A percentile compares a stretch with the other conserved stretches of the same genome.
phyloP scores from a whole-genome alignment of 1,139 yeast genomes.

The Scheffersomyces segobiensis region DNA sequence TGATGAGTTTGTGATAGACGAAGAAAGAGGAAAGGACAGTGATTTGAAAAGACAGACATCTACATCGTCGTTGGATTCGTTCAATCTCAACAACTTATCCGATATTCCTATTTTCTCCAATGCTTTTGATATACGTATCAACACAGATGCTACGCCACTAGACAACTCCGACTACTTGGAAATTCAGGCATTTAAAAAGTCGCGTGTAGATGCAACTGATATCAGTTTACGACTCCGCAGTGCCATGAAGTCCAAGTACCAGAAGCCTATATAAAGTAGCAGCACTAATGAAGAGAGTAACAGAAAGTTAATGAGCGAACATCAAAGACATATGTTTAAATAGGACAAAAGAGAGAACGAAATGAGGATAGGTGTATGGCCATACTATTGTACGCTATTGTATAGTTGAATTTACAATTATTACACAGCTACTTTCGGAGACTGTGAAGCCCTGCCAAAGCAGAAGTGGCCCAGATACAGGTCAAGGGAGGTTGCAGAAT shows the following conservation, averaged over 20 bases:
- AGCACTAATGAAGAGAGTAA: neutral
- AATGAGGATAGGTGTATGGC: neutral
- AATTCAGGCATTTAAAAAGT: conserved; percentile 1
- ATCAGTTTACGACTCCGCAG: conserved; percentile 2
- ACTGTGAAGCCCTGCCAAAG: neutral
- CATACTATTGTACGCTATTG: neutral
- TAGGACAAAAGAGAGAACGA: neutral
- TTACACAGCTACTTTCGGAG: neutral
- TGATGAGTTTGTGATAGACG: conserved; percentile 56
- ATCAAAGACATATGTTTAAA: neutral
- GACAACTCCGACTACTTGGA: neutral
- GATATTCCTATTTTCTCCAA: conserved; percentile 38
- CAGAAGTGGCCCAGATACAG: neutral
- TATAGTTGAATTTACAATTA: neutral
- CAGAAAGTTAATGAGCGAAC: conserved; percentile 2
- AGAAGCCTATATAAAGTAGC: neutral
- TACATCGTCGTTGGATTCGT: conserved; percentile 10
- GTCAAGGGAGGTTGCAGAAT: neutral
- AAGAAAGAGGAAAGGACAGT: conserved; percentile 25
- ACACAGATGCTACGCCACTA: conserved; percentile 1
- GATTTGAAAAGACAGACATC: conserved; percentile 4
- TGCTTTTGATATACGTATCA: conserved; percentile 13
- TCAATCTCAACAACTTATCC: conserved; percentile 24
- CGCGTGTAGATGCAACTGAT: neutral
- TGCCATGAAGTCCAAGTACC: neutral